Evolutionary conservation across 352 stramenopile species (phyloP), one percentile per base, ranked within the genome.

Genomic region (Phytophthora litchii): DNA sequence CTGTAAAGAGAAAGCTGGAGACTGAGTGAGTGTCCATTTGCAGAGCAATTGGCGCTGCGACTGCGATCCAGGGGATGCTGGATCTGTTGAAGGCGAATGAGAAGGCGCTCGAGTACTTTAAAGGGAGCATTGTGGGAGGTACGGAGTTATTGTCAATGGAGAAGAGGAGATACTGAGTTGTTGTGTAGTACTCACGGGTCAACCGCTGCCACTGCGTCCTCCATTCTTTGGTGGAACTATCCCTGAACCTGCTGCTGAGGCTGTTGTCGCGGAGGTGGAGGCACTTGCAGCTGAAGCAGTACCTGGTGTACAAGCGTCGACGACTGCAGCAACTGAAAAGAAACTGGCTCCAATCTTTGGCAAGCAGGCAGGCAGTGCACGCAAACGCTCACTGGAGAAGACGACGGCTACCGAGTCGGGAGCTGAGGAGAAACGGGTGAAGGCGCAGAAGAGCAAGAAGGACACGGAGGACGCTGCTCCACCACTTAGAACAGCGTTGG

Each of bases 21-120:
- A 56, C 13, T 41, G 17, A 21, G 29, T 44, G 42, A n/a, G 62
- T 32, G 16, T 42, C 37, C n/a, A 6, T 23, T n/a, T 13, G 21
- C 44, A 90, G 78, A 58, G 40, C 74, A 0, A 76, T 91, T 36
- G 68, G 67, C 4, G 66, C 70, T 19, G 76, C 82, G 17, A 57
- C 63, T 13, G 74, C 78, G 16, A 81, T 91, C 16, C 40, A 70
- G 27, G 57, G 64, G 4, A 64, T 79, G 53, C 64, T 89, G 42
- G 45, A 73, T 23, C 54, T 91, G 44, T 57, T 91, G 3, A 60
- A 74, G 51, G 54, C 54, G 38, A 79, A 85, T 17, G 36, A 53
- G 2, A 67, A 70, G 29, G 82, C 77, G 38, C 55, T 78, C 16
- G 63, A 71, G 64, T 88, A 83, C 50, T 91, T 91, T 54, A 89